Evolutionary conservation across 2,329 filamentous ascomycete genomes (phyloP).

Genomic region (Colletotrichum tamarilloi): DNA sequence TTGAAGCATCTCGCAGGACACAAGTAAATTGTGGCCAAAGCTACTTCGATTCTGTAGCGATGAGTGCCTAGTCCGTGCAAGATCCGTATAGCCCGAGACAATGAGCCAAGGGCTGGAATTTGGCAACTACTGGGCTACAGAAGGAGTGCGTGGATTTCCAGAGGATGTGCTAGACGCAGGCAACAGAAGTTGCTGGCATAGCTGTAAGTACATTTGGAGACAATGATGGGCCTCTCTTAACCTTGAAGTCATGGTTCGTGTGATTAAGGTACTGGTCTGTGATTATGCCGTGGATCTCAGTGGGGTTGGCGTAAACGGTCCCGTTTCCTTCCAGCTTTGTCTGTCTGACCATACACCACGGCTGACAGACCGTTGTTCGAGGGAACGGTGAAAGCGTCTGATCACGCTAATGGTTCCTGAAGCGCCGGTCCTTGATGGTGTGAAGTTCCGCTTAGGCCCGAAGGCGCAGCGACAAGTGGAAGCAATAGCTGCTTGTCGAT

Average conservation of each 20-base stretch:
- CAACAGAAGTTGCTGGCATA: neutral
- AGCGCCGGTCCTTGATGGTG: neutral
- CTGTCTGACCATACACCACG: neutral
- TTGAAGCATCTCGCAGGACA: neutral
- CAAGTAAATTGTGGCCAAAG: neutral
- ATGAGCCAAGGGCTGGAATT: neutral
- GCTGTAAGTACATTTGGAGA: neutral
- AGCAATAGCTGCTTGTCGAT: neutral
- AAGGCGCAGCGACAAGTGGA: neutral
- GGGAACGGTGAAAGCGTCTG: neutral
- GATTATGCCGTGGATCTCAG: neutral
- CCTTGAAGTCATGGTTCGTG: neutral
- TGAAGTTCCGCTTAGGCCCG: neutral
- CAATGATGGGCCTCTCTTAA: neutral
- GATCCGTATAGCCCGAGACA: neutral
- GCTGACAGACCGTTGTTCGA: neutral
- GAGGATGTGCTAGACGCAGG: neutral
- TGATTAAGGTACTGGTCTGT: slow-evolving; percentile 22
- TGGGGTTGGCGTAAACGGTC: neutral
- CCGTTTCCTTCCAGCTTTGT: slow-evolving; percentile 9
- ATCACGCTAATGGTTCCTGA: neutral
- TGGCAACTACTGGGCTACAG: neutral
- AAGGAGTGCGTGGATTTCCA: neutral
- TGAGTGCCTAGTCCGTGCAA: neutral
- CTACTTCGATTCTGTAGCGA: neutral